phyloP scores from a whole-genome alignment of 2,329 filamentous ascomycete genomes.

The Diaporthe capsici region DNA sequence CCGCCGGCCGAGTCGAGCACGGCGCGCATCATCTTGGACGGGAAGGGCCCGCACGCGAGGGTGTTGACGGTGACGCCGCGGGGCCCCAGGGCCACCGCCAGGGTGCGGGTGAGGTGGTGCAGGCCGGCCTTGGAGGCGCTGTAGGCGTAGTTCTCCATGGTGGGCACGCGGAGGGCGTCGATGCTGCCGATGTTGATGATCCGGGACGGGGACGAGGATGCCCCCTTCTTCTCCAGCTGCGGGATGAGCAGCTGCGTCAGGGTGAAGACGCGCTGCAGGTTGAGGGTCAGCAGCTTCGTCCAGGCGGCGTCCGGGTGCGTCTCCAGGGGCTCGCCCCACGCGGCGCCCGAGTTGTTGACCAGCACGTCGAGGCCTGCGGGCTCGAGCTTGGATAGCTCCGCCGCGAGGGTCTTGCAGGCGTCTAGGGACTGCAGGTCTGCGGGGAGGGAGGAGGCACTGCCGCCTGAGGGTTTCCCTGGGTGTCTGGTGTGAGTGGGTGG shows the following conservation, averaged over 20 bases:
- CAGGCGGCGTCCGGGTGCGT: constrained; percentile 71
- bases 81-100: constrained; percentile 72
- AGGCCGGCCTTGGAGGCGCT: constrained; percentile 73
- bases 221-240: constrained; percentile 66
- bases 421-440: constrained; percentile 75
- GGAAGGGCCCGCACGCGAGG: constrained; percentile 79
- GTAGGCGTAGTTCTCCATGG: constrained; percentile 73
- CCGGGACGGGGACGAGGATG: constrained; percentile 59
- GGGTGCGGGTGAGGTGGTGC: constrained; percentile 72
- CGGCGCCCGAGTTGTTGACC: constrained; percentile 76
- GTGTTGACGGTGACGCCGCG: constrained; percentile 75
- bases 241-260: constrained; percentile 74
- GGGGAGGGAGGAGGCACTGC: constrained; percentile 69
- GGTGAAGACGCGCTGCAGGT: constrained; percentile 78
- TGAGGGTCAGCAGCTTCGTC: constrained; percentile 73
- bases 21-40: constrained; percentile 77
- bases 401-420: constrained; percentile 67
- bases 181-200: constrained; percentile 77
- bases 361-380: constrained; percentile 68
- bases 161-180: constrained; percentile 73
- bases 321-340: constrained; percentile 74
- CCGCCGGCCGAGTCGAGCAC: constrained; percentile 70
- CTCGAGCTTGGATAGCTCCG: constrained; percentile 65
- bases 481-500: not conserved
- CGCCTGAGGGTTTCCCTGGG: constrained; percentile 50